A percentile compares a stretch with the other conserved stretches of the same genome.
Evolutionary conservation across 2,329 filamentous ascomycete genomes (phyloP).

Genomic region (Biscogniauxia marginata): DNA sequence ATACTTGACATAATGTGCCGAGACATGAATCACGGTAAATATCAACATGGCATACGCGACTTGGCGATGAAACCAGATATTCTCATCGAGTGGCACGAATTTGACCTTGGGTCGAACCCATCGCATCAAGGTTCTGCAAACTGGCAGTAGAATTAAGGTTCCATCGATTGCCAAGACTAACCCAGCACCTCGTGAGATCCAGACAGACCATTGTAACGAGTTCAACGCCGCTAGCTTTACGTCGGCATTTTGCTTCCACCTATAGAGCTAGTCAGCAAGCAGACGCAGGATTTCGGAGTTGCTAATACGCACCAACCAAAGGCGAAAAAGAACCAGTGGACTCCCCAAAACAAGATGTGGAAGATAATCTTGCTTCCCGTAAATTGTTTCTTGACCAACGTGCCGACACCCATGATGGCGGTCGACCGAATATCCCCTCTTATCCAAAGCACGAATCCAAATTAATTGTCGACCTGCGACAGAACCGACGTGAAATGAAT

Average conservation of each 20-base stretch:
- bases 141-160: slow-evolving; percentile 85
- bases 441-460: slow-evolving; percentile 30
- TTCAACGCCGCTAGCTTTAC: slow-evolving; percentile 73
- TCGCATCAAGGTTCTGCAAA: slow-evolving; percentile 88
- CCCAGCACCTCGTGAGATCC: slow-evolving; percentile 92
- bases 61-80: slow-evolving; percentile 94
- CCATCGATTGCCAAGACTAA: slow-evolving; percentile 81
- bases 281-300: background rate
- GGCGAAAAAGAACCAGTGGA: slow-evolving; percentile 77
- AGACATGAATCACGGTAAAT: slow-evolving; percentile 75
- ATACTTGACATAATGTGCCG: slow-evolving; percentile 91
- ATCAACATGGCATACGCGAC: slow-evolving; percentile 85
- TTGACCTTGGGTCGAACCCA: slow-evolving; percentile 81
- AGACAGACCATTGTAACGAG: slow-evolving; percentile 81
- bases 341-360: slow-evolving; percentile 75
- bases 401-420: slow-evolving; percentile 40
- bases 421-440: slow-evolving; percentile 32
- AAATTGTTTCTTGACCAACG: slow-evolving; percentile 62
- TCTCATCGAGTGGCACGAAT: slow-evolving; percentile 93
- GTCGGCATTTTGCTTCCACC: slow-evolving; percentile 76
- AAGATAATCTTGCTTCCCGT: slow-evolving; percentile 72
- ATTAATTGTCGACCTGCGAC: slow-evolving; percentile 58
- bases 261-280: slow-evolving; percentile 35
- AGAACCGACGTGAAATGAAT: slow-evolving; percentile 30
- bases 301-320: slow-evolving; percentile 70